Base-by-base conservation (phyloP, 1,284 basidiomycete species). In the Apiotrichum gracile region DNA sequence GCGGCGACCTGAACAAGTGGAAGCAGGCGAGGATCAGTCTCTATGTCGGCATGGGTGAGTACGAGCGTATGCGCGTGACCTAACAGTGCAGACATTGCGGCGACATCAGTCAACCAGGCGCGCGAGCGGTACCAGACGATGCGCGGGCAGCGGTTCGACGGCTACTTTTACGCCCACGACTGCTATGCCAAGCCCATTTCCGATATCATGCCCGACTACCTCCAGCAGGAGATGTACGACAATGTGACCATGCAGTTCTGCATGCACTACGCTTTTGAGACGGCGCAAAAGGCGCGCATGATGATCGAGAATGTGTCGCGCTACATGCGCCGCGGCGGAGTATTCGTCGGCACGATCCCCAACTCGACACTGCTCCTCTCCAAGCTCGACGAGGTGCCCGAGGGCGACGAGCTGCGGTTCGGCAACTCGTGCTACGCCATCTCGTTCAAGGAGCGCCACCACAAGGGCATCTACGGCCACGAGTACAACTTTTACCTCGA, bases 211-310 rank as follows among this genome's bases (percentile, higher is more conserved):
- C 79, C 87, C 0, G 78, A 80, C 0, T 77, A 81, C 16, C 77
- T 81, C 80, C 5, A 64, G 24, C 74, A 78, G 16, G 61, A 74
- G 17, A 55, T 70, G 61, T 97, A 97, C 69, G 93, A 97, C 71
- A 90, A 90, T 47, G 91, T 98, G 21, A 88, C 90, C 2, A 87
- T 97, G 86, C 96, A 99, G 71, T 99, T 99, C 74, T 98, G 94
- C 76, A 96, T 98, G 90, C 96, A 99, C 74, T 98, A 99, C 69
- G 96, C 94, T 9, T 98, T 97, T 73, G 92, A 97, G 70, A 86
- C 82, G 37, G 82, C 85, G 27, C 78, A 81, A 49, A 97, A 96
- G 72, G 90, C 86, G 25, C 81, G 90, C 33, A 85, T 83, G 67
- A 97, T 99, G 94, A 82, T 99, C 26, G 82, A 86, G 48, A 99